Evolutionary conservation across 31 red algal genomes (phyloP).

Genomic region (Endocladia muricata): DNA sequence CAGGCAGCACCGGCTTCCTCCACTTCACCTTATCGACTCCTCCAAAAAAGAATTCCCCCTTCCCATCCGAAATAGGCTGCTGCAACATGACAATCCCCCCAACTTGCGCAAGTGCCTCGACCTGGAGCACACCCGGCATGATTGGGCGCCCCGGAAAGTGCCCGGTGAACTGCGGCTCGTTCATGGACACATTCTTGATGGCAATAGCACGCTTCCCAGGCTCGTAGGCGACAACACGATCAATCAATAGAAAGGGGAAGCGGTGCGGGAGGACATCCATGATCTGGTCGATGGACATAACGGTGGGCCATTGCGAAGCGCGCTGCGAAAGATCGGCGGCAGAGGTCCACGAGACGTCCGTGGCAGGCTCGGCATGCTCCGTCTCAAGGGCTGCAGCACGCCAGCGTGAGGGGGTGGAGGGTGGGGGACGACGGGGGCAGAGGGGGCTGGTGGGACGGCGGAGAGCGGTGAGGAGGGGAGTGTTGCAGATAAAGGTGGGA

Average conservation of each 20-base stretch:
- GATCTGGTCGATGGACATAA: conserved; percentile 55
- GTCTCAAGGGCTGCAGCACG: neutral
- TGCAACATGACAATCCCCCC: conserved; percentile 92
- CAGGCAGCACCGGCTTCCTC: conserved; percentile 87
- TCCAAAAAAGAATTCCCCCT: conserved; percentile 91
- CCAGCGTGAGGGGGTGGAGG: neutral
- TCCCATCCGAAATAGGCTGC: conserved; percentile 53
- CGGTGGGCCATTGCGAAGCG: conserved; percentile 11
- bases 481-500: neutral
- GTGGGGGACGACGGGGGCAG: neutral
- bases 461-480: neutral
- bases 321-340: conserved; percentile 28
- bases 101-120: conserved; percentile 93
- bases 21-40: conserved; percentile 89
- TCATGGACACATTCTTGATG: conserved; percentile 86
- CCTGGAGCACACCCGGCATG: conserved; percentile 94
- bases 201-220: conserved; percentile 76
- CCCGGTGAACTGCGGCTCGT: conserved; percentile 92
- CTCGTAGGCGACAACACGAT: conserved; percentile 83
- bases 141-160: conserved; percentile 94
- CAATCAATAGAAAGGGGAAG: conserved; percentile 93
- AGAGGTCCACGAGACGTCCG: neutral
- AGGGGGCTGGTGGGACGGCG: neutral
- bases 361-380: neutral
- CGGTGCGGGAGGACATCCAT: conserved; percentile 80